Evolutionary conservation across 305 asterid genomes (phyloP).

Genomic region (Ilex paraguariensis): DNA sequence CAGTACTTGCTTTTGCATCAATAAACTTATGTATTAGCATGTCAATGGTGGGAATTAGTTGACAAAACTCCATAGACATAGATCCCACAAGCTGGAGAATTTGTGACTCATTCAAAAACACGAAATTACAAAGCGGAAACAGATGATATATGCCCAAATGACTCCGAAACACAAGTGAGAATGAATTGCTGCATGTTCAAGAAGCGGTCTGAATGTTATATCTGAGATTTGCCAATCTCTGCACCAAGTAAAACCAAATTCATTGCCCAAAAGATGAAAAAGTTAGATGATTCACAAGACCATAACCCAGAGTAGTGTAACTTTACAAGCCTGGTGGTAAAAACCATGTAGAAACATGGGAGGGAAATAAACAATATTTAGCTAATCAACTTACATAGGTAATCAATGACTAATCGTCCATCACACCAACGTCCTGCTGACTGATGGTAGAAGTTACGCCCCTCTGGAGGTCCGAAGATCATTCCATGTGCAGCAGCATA

Average conservation of each 20-base stretch:
- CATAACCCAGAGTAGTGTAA: neutral
- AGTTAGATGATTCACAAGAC: neutral
- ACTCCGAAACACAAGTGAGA: too few species aligned
- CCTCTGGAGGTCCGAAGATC: constrained; percentile 32
- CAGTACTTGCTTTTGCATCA: too few species aligned
- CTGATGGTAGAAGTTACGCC: constrained; percentile 39
- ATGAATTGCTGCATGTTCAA: too few species aligned
- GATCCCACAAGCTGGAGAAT: too few species aligned
- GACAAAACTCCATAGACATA: too few species aligned
- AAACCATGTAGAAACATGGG: neutral
- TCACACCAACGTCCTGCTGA: constrained; percentile 41
- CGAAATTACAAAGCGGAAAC: too few species aligned
- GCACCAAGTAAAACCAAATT: neutral
- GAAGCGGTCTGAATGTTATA: too few species aligned
- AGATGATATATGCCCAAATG: too few species aligned
- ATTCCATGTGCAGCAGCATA: constrained; percentile 34
- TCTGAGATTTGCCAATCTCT: neutral
- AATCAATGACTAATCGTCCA: constrained; percentile 47
- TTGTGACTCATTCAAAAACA: too few species aligned
- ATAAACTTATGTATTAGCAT: too few species aligned
- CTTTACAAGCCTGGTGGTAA: neutral
- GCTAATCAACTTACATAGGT: constrained; percentile 28
- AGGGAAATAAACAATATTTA: neutral
- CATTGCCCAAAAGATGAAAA: neutral
- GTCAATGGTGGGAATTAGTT: too few species aligned